Percentiles rank a stretch among this genome's conserved stretches.
Evolutionary conservation across 345 rosid genomes (phyloP).

Genomic region (Eutrema yunnanense): DNA sequence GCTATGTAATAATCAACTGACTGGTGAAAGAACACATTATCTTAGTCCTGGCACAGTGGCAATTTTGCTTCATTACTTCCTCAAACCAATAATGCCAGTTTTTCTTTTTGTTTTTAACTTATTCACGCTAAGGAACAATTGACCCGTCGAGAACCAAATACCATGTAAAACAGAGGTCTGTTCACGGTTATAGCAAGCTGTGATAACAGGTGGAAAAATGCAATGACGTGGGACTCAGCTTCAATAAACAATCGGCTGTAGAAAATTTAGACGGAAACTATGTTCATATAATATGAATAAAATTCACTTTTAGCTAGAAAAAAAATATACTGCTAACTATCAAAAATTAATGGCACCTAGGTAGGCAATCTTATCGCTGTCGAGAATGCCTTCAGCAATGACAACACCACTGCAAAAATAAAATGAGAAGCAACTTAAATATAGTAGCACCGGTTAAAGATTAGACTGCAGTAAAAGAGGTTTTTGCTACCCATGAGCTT

Average conservation of each 20-base stretch:
- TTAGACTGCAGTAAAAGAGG: not conserved
- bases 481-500: not conserved
- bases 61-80: not conserved
- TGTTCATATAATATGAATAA: not conserved
- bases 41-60: not conserved
- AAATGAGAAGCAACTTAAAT: conserved; percentile 8
- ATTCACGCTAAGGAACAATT: not conserved
- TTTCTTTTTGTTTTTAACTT: not conserved
- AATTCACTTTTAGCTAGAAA: not conserved
- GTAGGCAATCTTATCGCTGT: conserved; percentile 40
- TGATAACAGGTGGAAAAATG: not conserved
- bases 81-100: not conserved
- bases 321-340: not conserved
- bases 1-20: not conserved
- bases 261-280: not conserved
- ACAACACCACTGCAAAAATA: conserved; percentile 81
- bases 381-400: conserved; percentile 85
- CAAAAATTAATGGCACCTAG: conserved; percentile 37
- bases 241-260: not conserved
- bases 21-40: not conserved
- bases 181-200: not conserved
- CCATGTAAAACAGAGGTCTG: not conserved
- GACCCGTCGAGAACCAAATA: not conserved
- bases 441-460: not conserved
- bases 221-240: not conserved